phyloP scores from a whole-genome alignment of 805 yeast species.

The Kodamaea kaohsiungensis region DNA sequence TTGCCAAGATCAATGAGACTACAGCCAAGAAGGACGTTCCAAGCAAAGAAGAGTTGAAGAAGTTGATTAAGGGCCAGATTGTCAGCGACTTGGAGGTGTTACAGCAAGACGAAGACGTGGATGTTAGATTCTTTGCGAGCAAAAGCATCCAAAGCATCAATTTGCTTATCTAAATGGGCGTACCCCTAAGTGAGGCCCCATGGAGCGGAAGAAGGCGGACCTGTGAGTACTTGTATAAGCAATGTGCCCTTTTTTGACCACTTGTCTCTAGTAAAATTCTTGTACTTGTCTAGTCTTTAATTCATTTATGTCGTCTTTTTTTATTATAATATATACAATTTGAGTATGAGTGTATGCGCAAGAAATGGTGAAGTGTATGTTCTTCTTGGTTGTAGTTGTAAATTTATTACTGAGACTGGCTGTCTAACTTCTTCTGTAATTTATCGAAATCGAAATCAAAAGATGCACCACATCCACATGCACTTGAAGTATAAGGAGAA shows the following conservation, averaged over 20 bases:
- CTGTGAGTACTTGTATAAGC: too few relatives aligned
- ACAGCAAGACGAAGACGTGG: constrained; percentile 74
- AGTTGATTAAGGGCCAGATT: constrained; percentile 45
- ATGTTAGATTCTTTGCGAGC: constrained; percentile 83
- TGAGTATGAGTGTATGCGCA: neutral
- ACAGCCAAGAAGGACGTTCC: constrained; percentile 2
- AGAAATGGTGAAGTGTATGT: too few relatives aligned
- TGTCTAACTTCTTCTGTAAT: constrained; percentile 25
- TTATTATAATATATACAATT: constrained; percentile 9
- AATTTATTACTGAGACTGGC: neutral
- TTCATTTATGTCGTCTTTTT: constrained; percentile 6
- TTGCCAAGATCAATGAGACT: constrained; percentile 10
- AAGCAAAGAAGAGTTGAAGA: constrained; percentile 24
- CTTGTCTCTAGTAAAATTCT: neutral
- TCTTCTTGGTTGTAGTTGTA: too few relatives aligned
- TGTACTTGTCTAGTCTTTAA: constrained; percentile 5
- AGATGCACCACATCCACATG: constrained; percentile 49
- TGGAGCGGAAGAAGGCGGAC: neutral
- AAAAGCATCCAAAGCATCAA: constrained; percentile 51
- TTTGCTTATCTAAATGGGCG: constrained; percentile 12
- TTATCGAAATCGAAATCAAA: constrained; percentile 51
- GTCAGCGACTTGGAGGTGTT: constrained; percentile 66
- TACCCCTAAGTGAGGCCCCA: neutral
- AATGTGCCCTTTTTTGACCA: neutral
- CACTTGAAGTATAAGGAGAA: constrained; percentile 75